phyloP scores from a whole-genome alignment of 768 basidiomycete genomes.

The Russula sp. region DNA sequence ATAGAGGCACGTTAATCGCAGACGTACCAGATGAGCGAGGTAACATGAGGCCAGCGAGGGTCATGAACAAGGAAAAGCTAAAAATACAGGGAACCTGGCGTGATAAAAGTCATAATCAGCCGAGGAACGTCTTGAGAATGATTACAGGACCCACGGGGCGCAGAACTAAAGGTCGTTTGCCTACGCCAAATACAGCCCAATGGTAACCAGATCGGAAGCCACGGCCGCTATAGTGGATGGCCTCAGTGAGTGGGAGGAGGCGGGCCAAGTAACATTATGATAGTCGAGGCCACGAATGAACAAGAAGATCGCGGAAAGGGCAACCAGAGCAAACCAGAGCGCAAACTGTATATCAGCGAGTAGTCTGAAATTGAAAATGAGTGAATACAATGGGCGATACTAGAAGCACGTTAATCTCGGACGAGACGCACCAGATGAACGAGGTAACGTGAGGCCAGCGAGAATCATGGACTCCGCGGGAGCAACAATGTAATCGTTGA shows the following conservation, averaged over 20 bases:
- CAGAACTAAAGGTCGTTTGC: slow-evolving; percentile 75
- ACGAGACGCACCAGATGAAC: slow-evolving; percentile 82
- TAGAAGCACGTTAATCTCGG: not conserved
- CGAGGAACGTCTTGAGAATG: slow-evolving; percentile 5
- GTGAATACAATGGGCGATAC: slow-evolving; percentile 21
- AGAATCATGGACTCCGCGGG: slow-evolving; percentile 58
- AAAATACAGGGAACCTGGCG: slow-evolving; percentile 78
- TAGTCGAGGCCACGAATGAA: too few species aligned
- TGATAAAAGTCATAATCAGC: slow-evolving; percentile 6
- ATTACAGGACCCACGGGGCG: slow-evolving; percentile 61
- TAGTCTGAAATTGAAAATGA: too few species aligned
- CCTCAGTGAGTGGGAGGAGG: too few species aligned
- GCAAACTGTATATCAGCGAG: too few species aligned
- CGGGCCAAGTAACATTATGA: too few species aligned
- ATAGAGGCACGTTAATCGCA: not conserved
- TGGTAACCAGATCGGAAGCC: too few species aligned
- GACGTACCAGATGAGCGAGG: slow-evolving; percentile 82
- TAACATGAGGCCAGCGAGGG: slow-evolving; percentile 79
- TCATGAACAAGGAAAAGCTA: slow-evolving; percentile 82
- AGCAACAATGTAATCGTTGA: slow-evolving; percentile 75
- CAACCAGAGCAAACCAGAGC: too few species aligned
- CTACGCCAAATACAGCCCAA: too few species aligned
- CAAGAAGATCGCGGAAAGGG: too few species aligned
- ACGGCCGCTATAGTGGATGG: slow-evolving; percentile 54
- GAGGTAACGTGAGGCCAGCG: slow-evolving; percentile 80